Evolutionary conservation across 1,284 basidiomycete genomes (phyloP).

Genomic region (Naganishia cerealis): DNA sequence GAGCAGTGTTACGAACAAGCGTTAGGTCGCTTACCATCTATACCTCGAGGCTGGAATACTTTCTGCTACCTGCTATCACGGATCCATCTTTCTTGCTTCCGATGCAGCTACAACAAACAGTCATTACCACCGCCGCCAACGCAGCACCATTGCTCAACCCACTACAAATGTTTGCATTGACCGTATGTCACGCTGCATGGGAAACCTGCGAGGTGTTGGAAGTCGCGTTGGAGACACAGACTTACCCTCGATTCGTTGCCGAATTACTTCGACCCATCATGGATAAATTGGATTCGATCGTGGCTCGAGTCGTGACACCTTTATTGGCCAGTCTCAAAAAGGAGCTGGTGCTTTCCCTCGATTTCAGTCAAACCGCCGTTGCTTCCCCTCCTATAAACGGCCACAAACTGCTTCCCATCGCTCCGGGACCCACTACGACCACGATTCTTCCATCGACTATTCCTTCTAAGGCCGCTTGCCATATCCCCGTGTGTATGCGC

Average conservation of each 20-base stretch:
- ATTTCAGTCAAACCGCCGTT: constrained; percentile 38
- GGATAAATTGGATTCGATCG: constrained; percentile 58
- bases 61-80: constrained; percentile 52
- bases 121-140: constrained; percentile 37
- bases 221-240: constrained; percentile 49
- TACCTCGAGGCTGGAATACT: constrained; percentile 52
- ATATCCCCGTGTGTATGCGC: constrained; percentile 49
- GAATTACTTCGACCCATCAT: constrained; percentile 64
- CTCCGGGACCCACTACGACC: constrained; percentile 31
- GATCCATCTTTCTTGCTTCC: constrained; percentile 47
- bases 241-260: constrained; percentile 54
- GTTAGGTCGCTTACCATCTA: constrained; percentile 53
- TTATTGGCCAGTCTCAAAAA: constrained; percentile 49
- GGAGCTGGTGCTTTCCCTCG: constrained; percentile 49
- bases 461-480: constrained; percentile 43
- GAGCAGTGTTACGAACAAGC: constrained; percentile 51
- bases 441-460: constrained; percentile 24
- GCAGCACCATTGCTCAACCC: constrained; percentile 44
- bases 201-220: constrained; percentile 54
- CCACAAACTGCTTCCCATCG: constrained; percentile 37
- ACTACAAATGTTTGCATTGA: constrained; percentile 50
- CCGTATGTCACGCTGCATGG: constrained; percentile 54
- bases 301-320: constrained; percentile 54
- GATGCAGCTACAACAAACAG: constrained; percentile 41
- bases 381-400: constrained; percentile 41